Evolutionary conservation across 176 grass and related monocot genomes (phyloP), one percentile per base, ranked within the genome.

Genomic region (Rhynchospora breviuscula): DNA sequence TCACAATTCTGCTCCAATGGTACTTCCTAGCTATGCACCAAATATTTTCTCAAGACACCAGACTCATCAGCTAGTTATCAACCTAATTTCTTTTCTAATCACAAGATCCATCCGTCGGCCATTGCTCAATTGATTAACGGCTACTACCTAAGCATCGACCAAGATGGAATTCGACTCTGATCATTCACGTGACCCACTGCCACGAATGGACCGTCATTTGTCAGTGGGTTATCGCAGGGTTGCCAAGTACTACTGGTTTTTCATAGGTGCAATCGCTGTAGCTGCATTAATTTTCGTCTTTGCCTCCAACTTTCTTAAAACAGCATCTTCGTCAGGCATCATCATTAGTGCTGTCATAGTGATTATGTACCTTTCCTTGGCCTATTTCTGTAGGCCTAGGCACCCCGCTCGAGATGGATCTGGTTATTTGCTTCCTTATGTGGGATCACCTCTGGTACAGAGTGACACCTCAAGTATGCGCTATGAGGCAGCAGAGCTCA

Each of bases 331-430:
- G 1, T 0, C 1, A 81, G 14, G 17, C 33, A 63, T 81, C 58
- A 2, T 10, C 13, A 44, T 81, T 47, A 60, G 31, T 64, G 43
- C 14, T 48, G 11, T 26, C 2, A 14, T 81, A 60, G 58, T 63
- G 4, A 7, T 81, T 0, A 0, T 78, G 12, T 78, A 78, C 51
- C 6, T 78, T 31, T 10, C 25, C 3, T 78, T 78, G 23, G 23
- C 73, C 7, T 78, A 57, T 63, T 62, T 44, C 54, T 81, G 79
- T 81, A 18, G 58, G 79, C 79, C 79, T 81, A 81, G n/a, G 15
- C 58, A 63, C 0, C 2, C 73, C 12, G 25, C 11, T 81, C 58
- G 58, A 47, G 59, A 81, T 63, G 9, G 19, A 63, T 48, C 59
- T 10, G 58, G 47, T 63, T 48, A 63, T 47, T 46, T 62, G 4